phyloP scores from a whole-genome alignment of 164 flowering plant genomes.

The Umbilicus rupestris region DNA sequence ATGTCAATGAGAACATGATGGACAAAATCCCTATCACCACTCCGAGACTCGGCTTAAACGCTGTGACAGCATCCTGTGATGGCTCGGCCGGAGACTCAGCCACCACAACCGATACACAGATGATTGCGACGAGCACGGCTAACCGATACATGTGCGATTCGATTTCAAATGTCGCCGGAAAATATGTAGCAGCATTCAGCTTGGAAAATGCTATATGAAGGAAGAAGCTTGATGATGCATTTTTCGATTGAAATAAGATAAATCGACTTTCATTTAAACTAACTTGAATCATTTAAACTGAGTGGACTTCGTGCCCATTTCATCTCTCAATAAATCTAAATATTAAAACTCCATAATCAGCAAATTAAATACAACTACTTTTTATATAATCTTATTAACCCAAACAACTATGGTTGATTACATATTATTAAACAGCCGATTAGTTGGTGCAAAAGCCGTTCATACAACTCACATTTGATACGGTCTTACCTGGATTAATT shows the following conservation, averaged over 20 bases:
- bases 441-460: not conserved
- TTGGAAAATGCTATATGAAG: not conserved
- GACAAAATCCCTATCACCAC: constrained; percentile 61
- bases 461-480: not conserved
- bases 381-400: too few relatives aligned
- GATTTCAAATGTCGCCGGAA: not conserved
- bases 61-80: constrained; percentile 11
- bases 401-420: not conserved
- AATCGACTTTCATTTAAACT: not conserved
- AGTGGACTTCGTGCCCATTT: constrained; percentile 11
- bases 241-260: not conserved
- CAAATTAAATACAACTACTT: not conserved
- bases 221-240: too few relatives aligned
- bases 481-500: not conserved
- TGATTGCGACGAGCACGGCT: not conserved
- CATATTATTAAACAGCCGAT: not conserved
- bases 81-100: constrained; percentile 9
- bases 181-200: not conserved
- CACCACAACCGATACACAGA: constrained; percentile 7
- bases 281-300: not conserved
- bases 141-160: constrained; percentile 12
- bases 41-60: constrained; percentile 63
- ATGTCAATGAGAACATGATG: constrained; percentile 50
- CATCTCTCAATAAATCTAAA: constrained; percentile 3
- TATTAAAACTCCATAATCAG: not conserved